A percentile compares a stretch with the other conserved stretches of the same genome.
Evolutionary conservation across 163 green algal species (phyloP).

Genomic region (Chlamydomonas reinhardtii): DNA sequence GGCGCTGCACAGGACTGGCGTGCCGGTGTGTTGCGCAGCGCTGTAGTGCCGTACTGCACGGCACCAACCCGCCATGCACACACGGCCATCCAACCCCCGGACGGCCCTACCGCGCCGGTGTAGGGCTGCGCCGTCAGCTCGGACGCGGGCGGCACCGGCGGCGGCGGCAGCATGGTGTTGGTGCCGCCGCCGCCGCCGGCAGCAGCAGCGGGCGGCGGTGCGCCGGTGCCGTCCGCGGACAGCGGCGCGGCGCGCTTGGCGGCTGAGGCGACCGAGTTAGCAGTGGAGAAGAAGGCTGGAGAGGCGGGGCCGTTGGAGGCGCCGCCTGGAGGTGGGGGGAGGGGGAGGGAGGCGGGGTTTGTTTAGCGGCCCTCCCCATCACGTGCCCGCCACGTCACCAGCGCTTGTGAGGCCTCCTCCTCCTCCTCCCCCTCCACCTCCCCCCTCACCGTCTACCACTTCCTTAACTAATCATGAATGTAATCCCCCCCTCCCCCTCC

Average conservation of each 20-base stretch:
- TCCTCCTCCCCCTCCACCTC: neutral
- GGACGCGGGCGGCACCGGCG: neutral
- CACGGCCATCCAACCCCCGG: no score
- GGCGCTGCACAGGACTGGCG: no score
- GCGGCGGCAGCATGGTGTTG: neutral
- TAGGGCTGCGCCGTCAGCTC: constrained; percentile 26
- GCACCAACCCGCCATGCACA: no score
- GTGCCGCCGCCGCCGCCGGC: no score
- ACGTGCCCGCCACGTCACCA: neutral
- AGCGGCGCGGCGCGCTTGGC: neutral
- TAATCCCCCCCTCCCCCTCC: neutral
- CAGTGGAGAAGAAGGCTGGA: constrained; percentile 36
- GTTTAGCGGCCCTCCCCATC: no score
- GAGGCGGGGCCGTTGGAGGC: constrained; percentile 9
- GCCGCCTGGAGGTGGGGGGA: neutral
- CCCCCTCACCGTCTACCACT: neutral
- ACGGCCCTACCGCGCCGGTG: constrained; percentile 36
- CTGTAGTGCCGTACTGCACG: no score
- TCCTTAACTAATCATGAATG: no score
- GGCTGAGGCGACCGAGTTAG: constrained; percentile 30
- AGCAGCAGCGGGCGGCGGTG: neutral
- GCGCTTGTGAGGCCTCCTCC: no score
- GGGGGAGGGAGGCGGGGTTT: neutral
- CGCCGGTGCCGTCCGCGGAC: neutral
- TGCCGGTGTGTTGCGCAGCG: no score